phyloP scores from a whole-genome alignment of 2,329 filamentous ascomycete species.

The Sarocladiaceae sp. region DNA sequence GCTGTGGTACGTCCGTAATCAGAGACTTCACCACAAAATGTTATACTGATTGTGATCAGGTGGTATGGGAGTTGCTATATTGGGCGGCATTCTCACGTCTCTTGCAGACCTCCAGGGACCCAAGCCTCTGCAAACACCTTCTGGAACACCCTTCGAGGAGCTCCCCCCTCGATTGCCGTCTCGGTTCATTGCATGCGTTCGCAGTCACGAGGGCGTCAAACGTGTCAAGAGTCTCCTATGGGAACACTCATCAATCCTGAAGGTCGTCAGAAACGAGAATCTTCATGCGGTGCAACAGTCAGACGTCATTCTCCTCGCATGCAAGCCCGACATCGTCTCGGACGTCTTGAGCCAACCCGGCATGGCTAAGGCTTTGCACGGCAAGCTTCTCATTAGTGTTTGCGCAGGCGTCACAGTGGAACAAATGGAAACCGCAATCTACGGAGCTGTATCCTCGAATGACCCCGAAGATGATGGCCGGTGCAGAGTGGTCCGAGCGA shows the following conservation, averaged over 20 bases:
- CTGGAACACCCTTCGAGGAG: slow-evolving; percentile 40
- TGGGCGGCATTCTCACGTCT: slow-evolving; percentile 73
- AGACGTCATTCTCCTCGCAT: slow-evolving; percentile 72
- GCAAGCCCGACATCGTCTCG: slow-evolving; percentile 73
- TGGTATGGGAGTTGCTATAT: slow-evolving; percentile 81
- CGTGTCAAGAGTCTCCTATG: slow-evolving; percentile 63
- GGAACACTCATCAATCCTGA: slow-evolving; percentile 58
- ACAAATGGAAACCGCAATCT: slow-evolving; percentile 63
- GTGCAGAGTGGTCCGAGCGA: slow-evolving; percentile 69
- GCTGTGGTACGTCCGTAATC: slow-evolving; percentile 60
- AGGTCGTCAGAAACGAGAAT: slow-evolving; percentile 69
- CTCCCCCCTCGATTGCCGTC: slow-evolving; percentile 59
- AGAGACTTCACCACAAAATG: neutral
- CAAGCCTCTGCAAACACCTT: slow-evolving; percentile 39
- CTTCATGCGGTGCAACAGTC: slow-evolving; percentile 60
- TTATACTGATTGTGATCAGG: slow-evolving; percentile 43
- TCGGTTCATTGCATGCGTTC: slow-evolving; percentile 78
- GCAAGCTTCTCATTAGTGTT: slow-evolving; percentile 79
- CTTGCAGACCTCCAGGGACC: slow-evolving; percentile 50
- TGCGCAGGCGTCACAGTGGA: slow-evolving; percentile 70
- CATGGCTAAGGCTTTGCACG: slow-evolving; percentile 67
- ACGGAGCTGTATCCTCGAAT: slow-evolving; percentile 47
- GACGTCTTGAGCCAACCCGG: slow-evolving; percentile 64
- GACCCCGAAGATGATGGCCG: slow-evolving; percentile 40
- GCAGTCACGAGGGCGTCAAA: slow-evolving; percentile 63